phyloP scores from a whole-genome alignment of 495 filamentous ascomycete genomes.

The Neurospora sp. region DNA sequence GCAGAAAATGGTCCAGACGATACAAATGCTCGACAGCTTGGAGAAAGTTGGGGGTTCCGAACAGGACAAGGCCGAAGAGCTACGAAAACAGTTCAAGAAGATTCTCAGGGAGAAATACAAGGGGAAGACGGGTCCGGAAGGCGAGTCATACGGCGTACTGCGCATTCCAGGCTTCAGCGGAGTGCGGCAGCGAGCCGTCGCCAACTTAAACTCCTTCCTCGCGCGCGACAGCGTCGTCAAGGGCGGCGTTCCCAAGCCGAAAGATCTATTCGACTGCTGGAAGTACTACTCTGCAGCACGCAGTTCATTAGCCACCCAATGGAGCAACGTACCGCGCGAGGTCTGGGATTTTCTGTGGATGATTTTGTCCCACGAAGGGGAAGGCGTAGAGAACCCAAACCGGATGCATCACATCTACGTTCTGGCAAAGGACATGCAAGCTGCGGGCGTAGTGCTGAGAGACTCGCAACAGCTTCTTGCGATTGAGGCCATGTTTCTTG shows the following conservation, averaged over 20 bases:
- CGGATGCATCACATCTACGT: conserved; percentile 49
- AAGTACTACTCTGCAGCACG: conserved; percentile 33
- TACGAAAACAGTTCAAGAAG: conserved; percentile 21
- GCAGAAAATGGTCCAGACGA: conserved; percentile 38
- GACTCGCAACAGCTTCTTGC: conserved; percentile 51
- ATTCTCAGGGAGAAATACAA: conserved; percentile 27
- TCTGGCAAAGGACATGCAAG: conserved; percentile 51
- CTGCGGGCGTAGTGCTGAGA: conserved; percentile 40
- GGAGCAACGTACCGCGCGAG: conserved; percentile 34
- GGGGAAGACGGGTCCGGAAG: conserved; percentile 19
- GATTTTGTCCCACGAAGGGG: conserved; percentile 24
- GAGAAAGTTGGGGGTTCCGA: conserved; percentile 20
- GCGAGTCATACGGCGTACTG: conserved; percentile 11
- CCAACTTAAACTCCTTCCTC: conserved; percentile 17
- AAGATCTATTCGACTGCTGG: conserved; percentile 28
- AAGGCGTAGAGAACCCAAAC: conserved; percentile 31
- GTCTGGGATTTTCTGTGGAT: conserved; percentile 49
- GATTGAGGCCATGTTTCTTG: conserved; percentile 52
- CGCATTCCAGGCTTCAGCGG: conserved; percentile 18
- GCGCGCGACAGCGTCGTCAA: conserved; percentile 18
- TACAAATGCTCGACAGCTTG: conserved; percentile 24
- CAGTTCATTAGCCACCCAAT: conserved; percentile 31
- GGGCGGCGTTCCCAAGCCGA: conserved; percentile 18
- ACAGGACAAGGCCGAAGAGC: conserved; percentile 24
- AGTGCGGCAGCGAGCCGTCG: conserved; percentile 12